These are phyloP conservation scores for Paracorniculantispora psalliotae DNA, from an alignment of 2,329 filamentous ascomycete genomes.

Conservation along the genomic window DNA sequence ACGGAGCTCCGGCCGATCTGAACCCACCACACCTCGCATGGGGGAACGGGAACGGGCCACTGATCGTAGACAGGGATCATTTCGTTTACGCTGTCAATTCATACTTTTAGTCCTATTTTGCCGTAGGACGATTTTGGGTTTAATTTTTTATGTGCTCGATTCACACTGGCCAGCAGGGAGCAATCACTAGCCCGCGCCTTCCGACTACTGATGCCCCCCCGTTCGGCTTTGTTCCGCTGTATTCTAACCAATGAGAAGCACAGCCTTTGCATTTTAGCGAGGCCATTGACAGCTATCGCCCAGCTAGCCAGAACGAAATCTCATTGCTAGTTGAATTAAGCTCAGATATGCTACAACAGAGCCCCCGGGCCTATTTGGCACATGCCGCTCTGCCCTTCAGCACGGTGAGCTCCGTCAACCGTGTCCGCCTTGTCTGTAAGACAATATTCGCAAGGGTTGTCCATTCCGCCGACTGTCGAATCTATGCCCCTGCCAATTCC, in stretches of 20 bases:
- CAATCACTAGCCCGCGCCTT: background rate
- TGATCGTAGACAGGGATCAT: background rate
- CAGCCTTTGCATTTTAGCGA: background rate
- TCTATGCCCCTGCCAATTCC: background rate
- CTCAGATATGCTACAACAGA: background rate
- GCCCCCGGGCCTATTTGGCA: background rate
- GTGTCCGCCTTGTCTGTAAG: background rate
- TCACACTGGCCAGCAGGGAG: background rate
- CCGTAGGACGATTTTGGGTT: background rate
- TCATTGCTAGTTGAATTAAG: background rate
- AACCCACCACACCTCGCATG: background rate
- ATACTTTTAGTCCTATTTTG: background rate
- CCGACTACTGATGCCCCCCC: background rate
- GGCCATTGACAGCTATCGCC: background rate
- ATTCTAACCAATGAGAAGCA: background rate
- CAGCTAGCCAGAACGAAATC: background rate
- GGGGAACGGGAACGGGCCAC: background rate
- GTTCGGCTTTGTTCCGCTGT: background rate
- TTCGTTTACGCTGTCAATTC: background rate
- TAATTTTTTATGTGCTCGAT: background rate
- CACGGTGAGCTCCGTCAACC: background rate
- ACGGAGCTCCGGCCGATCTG: constrained; percentile 10
- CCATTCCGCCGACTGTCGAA: background rate
- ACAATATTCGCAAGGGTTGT: background rate
- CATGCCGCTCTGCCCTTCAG: background rate